A percentile compares a stretch with the other conserved stretches of the same genome.
Evolutionary conservation across 257 asterid genomes (phyloP).

Genomic region (Solanum sparsipilum): DNA sequence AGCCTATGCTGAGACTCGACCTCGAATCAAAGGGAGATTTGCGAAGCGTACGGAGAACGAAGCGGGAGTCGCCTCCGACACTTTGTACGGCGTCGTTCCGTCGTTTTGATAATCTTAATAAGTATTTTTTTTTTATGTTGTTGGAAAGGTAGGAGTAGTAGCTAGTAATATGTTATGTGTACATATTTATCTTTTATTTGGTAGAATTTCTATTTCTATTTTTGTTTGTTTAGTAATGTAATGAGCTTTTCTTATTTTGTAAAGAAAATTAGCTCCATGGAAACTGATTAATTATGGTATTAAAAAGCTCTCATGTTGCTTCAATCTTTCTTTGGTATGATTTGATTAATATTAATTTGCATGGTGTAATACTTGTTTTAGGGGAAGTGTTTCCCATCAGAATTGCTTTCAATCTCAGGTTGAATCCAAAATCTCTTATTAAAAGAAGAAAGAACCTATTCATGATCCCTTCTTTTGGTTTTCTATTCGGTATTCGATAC

Average conservation of each 20-base stretch:
- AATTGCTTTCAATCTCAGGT: not conserved
- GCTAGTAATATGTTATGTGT: not conserved
- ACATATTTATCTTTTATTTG: not conserved
- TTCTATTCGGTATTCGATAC: fast-evolving
- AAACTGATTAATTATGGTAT: not conserved
- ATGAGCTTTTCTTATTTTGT: not conserved
- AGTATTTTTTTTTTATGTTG: not conserved
- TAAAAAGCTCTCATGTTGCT: not conserved
- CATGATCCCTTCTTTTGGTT: not conserved
- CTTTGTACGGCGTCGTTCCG: slow-evolving; percentile 57
- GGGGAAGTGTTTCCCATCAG: not conserved
- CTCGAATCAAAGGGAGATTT: slow-evolving; percentile 71
- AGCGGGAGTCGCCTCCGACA: slow-evolving; percentile 16
- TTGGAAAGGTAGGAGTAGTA: not conserved
- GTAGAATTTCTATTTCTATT: not conserved
- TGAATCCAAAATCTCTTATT: not conserved
- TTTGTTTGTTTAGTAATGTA: not conserved
- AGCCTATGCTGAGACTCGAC: slow-evolving; percentile 82
- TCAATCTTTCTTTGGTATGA: not conserved
- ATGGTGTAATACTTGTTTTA: not conserved
- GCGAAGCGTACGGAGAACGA: slow-evolving; percentile 62
- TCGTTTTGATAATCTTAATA: slow-evolving; percentile 3
- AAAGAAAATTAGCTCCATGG: not conserved
- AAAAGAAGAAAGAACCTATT: too few relatives aligned
- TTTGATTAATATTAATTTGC: too few relatives aligned